Conservation (phyloP, 129 eudicot genomes). For the Escallonia herrerae region DNA sequence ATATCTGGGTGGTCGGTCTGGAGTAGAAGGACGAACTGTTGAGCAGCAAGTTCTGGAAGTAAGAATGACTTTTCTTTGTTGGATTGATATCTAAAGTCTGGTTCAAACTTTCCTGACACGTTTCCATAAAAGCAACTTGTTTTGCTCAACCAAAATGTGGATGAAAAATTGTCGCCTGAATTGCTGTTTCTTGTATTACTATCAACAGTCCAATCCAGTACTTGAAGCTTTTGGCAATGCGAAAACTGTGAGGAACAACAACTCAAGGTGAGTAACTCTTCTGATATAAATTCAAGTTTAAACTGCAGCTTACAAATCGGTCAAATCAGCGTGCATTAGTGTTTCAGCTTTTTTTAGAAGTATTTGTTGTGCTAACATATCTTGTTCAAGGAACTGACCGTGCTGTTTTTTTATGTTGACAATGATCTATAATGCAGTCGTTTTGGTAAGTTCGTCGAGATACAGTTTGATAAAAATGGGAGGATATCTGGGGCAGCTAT, state of each 20-base stretch:
- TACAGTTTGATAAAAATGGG: constrained; percentile 91
- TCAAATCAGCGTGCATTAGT: neutral
- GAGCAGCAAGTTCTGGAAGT: constrained; percentile 98
- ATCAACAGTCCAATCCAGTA: constrained; percentile 91
- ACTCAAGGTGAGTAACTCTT: constrained; percentile 64
- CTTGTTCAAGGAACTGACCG: constrained; percentile 9
- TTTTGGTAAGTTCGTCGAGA: constrained; percentile 97
- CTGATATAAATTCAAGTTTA: neutral
- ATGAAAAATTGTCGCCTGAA: constrained; percentile 14
- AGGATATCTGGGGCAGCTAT: constrained; percentile 98
- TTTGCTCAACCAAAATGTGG: constrained; percentile 3
- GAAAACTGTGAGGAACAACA: constrained; percentile 95
- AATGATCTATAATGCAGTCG: constrained; percentile 50
- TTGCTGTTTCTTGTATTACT: constrained; percentile 18
- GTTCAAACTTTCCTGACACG: neutral
- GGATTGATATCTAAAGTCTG: neutral
- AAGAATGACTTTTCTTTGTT: constrained; percentile 25
- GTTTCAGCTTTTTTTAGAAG: neutral
- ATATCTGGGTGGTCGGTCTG: constrained; percentile 88
- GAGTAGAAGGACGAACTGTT: constrained; percentile 94
- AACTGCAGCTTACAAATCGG: constrained; percentile 1
- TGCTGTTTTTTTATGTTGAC: constrained; percentile 5
- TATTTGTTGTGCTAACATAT: constrained; percentile 2
- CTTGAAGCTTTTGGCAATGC: constrained; percentile 99
- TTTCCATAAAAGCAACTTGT: constrained; percentile 1